phyloP scores from a whole-genome alignment of 1,139 yeast genomes.

The Arxiozyma slooffiae region DNA sequence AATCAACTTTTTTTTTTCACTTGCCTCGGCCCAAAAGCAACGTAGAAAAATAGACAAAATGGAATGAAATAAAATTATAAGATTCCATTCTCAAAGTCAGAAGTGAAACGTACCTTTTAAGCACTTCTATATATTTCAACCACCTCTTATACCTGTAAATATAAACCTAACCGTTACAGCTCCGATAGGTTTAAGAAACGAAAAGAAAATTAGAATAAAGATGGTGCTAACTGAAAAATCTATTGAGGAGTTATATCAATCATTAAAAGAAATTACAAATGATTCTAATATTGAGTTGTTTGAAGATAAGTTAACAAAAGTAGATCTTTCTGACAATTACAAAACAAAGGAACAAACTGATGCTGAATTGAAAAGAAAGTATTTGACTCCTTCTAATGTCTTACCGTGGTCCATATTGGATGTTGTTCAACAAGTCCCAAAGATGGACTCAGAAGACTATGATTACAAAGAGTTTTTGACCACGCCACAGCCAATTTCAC shows the following conservation, averaged over 20 bases:
- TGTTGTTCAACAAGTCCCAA: conserved; percentile 24
- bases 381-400: conserved; percentile 21
- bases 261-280: conserved; percentile 15
- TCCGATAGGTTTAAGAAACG: not conserved
- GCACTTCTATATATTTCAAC: not conserved
- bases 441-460: conserved; percentile 25
- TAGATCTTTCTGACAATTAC: conserved; percentile 1
- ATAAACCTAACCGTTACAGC: not conserved
- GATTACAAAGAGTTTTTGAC: conserved; percentile 36
- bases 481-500: conserved; percentile 43
- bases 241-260: conserved; percentile 17
- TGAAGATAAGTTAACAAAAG: conserved; percentile 13
- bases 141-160: no score
- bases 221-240: conserved; percentile 5
- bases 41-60: not conserved
- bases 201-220: not conserved
- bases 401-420: conserved; percentile 28
- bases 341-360: not conserved
- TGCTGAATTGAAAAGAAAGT: conserved; percentile 10
- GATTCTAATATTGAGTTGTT: conserved; percentile 20
- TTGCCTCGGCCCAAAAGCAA: not conserved
- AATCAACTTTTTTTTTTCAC: not conserved
- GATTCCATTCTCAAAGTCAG: not conserved
- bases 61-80: not conserved
- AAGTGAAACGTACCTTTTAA: not conserved